These are phyloP conservation scores for Lipomyces sp. DNA, from an alignment of 805 yeast genomes.

Conservation along the genomic window DNA sequence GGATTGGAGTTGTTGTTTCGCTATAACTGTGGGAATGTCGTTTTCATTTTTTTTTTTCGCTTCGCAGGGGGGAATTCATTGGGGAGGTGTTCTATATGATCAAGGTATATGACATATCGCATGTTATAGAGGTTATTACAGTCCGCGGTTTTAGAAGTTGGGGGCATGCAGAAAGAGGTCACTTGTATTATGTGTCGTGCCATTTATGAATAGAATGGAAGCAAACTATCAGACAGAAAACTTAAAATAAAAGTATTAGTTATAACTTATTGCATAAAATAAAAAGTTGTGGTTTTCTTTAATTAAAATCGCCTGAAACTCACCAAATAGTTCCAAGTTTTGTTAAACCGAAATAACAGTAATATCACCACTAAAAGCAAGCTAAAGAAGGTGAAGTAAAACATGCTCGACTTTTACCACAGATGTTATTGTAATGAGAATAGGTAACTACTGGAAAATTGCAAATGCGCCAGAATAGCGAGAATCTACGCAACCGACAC, in stretches of 20 bases:
- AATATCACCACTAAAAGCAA: background rate
- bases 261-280: background rate
- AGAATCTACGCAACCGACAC: too few species aligned
- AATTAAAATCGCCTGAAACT: too few species aligned
- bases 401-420: too few species aligned
- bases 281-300: too few species aligned
- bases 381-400: too few species aligned
- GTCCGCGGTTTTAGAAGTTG: background rate
- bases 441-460: too few species aligned
- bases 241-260: background rate
- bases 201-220: background rate
- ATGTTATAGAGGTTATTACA: background rate
- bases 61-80: background rate
- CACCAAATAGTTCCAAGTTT: background rate
- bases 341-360: background rate
- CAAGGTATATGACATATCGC: background rate
- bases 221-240: background rate
- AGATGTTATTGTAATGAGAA: too few species aligned
- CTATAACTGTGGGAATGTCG: background rate
- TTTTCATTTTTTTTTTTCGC: background rate
- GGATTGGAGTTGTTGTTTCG: background rate
- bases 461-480: too few species aligned
- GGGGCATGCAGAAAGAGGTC: background rate
- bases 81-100: background rate
- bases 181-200: conserved; percentile 1